Conservation (phyloP, 768 basidiomycete species). For the Clitopilus hobsonii region DNA sequence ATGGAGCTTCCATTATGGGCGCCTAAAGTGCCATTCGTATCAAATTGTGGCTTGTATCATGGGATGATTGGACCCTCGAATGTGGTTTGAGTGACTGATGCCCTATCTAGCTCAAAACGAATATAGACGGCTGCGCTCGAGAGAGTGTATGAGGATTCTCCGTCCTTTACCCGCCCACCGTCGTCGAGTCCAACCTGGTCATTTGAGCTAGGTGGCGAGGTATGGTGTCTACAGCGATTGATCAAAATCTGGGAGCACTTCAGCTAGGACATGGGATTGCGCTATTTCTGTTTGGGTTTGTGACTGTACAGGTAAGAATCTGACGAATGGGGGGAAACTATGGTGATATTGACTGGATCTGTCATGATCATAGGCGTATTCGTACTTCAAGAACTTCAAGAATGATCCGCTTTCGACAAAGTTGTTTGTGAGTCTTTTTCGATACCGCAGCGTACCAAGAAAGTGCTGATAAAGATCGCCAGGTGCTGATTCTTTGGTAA, state of each 20-base stretch:
- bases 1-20: too few relatives aligned
- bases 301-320: not conserved
- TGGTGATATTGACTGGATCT: not conserved
- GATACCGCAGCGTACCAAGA: not conserved
- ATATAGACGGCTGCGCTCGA: not conserved
- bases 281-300: not conserved
- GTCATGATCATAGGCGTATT: not conserved
- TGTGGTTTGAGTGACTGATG: not conserved
- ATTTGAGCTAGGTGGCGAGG: too few relatives aligned
- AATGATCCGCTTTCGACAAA: not conserved
- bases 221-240: not conserved
- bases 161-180: not conserved
- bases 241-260: not conserved
- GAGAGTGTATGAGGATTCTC: not conserved
- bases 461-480: not conserved
- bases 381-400: not conserved
- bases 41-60: not conserved
- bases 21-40: too few relatives aligned
- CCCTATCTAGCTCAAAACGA: not conserved
- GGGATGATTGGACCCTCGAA: not conserved
- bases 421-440: not conserved
- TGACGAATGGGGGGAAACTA: not conserved
- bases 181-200: too few relatives aligned
- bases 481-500: not conserved
- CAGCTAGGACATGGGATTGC: not conserved